Base-by-base conservation (phyloP, 805 yeast species). In the Barnettozyma sucrosica region DNA sequence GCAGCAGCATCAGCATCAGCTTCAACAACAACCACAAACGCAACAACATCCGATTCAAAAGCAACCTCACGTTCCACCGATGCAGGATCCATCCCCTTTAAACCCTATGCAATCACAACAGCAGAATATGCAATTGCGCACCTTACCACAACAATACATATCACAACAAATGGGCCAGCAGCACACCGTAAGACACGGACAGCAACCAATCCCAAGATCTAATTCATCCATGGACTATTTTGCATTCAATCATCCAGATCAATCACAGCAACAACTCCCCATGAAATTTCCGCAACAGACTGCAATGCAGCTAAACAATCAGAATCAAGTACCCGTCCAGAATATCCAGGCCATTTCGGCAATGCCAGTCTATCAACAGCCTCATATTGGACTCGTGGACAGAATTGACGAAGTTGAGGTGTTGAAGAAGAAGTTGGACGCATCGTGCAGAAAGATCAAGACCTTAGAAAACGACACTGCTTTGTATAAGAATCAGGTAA, bases 361-460 rank as follows among this genome's bases (percentile, higher is more conserved):
- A 7, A 25, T 39, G 30, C 24, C 25, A n/a, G 7, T 23, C 7
- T 23, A 37, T 23, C 37, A 34, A 16, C 41, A 20, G 26, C 14
- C 41, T 37, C 41, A 28, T 16, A 36, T 26, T 14, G 41, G 41
- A 10, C 10, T 21, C 19, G 10, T 38, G 28, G 41, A 39, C 28
- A 21, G 41, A 23, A 37, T 10, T 21, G 45, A 45, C 37, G 51
- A 47, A 24, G 13, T 28, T 7, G 36, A 16, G 6, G 24, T 28
- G 1, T 23, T 55, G n/a, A 52, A 46, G 21, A 53, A 54, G 32
- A 56, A 55, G 21, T 20, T 53, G 2, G 51, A 54, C 14, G 43
- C 50, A 1, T 56, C 56, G 24, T 42, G 24, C 30, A 43, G 37
- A 13, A 47, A 48, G 10, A 54, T 55, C 18, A 56, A 55, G 26